A percentile compares a stretch with the other conserved stretches of the same genome.
Evolutionary conservation across 1,284 basidiomycete species (phyloP).

Genomic region (Apiotrichum gracile): DNA sequence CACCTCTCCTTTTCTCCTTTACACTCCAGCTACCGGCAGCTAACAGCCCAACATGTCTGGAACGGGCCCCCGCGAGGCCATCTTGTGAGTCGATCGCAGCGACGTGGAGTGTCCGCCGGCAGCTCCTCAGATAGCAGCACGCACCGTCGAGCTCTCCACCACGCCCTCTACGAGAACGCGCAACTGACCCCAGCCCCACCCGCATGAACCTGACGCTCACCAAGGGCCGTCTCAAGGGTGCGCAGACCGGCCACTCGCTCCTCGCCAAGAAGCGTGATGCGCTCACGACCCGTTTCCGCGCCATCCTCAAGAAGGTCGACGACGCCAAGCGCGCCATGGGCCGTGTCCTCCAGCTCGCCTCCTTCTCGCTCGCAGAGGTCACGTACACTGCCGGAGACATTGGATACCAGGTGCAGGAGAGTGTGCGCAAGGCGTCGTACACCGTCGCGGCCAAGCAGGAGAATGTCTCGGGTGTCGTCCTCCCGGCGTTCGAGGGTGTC

Average conservation of each 20-base stretch:
- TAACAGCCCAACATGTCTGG: constrained; percentile 65
- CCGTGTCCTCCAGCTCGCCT: constrained; percentile 93
- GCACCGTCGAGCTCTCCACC: too few relatives aligned
- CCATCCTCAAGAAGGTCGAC: constrained; percentile 84
- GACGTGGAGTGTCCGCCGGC: too few relatives aligned
- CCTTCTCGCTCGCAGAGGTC: constrained; percentile 97
- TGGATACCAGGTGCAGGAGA: constrained; percentile 80
- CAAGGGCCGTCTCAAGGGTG: constrained; percentile 87
- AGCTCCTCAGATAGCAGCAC: too few relatives aligned
- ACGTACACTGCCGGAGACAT: constrained; percentile 97
- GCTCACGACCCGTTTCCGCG: constrained; percentile 82
- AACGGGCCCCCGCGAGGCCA: constrained; percentile 76
- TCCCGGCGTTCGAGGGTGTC: constrained; percentile 91
- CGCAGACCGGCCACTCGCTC: constrained; percentile 94
- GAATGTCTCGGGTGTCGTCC: constrained; percentile 96
- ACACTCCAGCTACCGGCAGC: background rate
- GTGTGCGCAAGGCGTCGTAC: constrained; percentile 68
- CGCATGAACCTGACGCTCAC: constrained; percentile 92
- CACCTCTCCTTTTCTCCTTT: background rate
- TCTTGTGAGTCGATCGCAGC: constrained; percentile 55
- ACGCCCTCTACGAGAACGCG: too few relatives aligned
- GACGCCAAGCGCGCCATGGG: constrained; percentile 99
- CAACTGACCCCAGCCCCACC: constrained; percentile 55
- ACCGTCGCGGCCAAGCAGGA: constrained; percentile 92
- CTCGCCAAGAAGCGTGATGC: constrained; percentile 98